Base-by-base conservation (phyloP, 352 stramenopile species). In the Globisporangium carolinianum region DNA sequence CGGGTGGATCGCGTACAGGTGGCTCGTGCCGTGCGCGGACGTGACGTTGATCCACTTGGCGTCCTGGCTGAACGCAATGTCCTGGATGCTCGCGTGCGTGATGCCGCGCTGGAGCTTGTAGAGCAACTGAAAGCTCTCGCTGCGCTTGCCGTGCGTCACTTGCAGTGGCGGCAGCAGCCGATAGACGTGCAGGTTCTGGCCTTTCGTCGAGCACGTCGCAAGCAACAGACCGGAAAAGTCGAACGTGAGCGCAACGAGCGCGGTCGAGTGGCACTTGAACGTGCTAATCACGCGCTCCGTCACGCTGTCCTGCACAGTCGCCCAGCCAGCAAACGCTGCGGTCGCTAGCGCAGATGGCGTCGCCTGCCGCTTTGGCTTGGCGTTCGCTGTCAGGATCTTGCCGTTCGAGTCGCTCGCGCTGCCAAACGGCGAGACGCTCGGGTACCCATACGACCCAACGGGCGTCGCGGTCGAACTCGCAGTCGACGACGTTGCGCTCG, bases 91-190 rank as follows among this genome's bases (percentile, higher is more conserved):
- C 1, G 84, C 86, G 60, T 90, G 80, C 0, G 86, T 96, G 56
- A 94, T 94, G 36, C 86, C 86, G 42, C 86, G 86, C 56, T 93
- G 84, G 36, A 96, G 71, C 55, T 91, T 91, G 75, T 94, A 96
- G 45, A 94, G 51, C 8, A 96, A 68, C 55, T 87, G 78, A 36
- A 82, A 63, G 5, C 42, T 42, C 12, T 62, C 48, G 37, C 35
- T 50, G 14, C 39, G 54, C 50, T 58, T 58, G 6, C 49, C 51
- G 38, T 53, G 24, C 5, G 36, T 62, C 2, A 58, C 56, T 47
- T 77, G 72, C 24, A 92, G 62, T 1, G 83, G 79, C 6, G 82
- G 80, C 4, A 89, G 55, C 12, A 96, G 62, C 2, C 84, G 77
- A 53, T 91, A 93, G 0, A 96, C 78, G 60, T 96, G 82, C 38